Base-by-base conservation (phyloP, 2,329 filamentous ascomycete genomes). In the Fusarium chlamydosporum region DNA sequence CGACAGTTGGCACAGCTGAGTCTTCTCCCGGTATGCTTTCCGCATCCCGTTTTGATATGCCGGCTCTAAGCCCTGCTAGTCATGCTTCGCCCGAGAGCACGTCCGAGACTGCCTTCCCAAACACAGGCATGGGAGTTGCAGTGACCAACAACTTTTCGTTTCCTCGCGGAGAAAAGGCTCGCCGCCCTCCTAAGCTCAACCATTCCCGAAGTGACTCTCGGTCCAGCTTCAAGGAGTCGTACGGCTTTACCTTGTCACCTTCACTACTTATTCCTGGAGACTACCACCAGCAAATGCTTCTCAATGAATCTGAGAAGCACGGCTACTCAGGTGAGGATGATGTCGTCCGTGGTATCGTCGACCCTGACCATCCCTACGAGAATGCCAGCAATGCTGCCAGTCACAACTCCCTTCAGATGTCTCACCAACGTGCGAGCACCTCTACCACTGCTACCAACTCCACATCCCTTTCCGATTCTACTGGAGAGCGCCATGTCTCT, bases 261-360 rank as follows among this genome's bases (percentile, higher is more conserved):
- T 86, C 86, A 5, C 80, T 90, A n/a, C 80, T 90, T 50, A 88
- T 90, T 54, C 88, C 88, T 13, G 77, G 80, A 46, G 88, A 91
- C 52, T 88, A 85, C 68, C 83, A 86, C 53, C 82, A 85, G 64
- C 82, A 88, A 69, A 85, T 88, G 80, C 75, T 84, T 40, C 62
- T 76, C 23, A 66, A 67, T 2, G 74, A 78, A 41, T 60, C 67
- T 9, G 75, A 77, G 48, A 73, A 66, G 55, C 68, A 73, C 12
- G 68, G 55, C 6, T 76, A 68, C 48, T 73, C 77, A 13, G 78
- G 79, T 38, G 82, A 82, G 55, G 76, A 77, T 6, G 71, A 79
- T 12, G 43, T 73, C 26, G 56, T 66, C 15, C 64, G 63, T 45
- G 60, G 63, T n/a, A 70, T 71, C n/a, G 62, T 65, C 38, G 60